Evolutionary conservation across 352 stramenopile genomes (phyloP), one percentile per base, ranked within the genome.

Genomic region (Phytophthora palmivora): DNA sequence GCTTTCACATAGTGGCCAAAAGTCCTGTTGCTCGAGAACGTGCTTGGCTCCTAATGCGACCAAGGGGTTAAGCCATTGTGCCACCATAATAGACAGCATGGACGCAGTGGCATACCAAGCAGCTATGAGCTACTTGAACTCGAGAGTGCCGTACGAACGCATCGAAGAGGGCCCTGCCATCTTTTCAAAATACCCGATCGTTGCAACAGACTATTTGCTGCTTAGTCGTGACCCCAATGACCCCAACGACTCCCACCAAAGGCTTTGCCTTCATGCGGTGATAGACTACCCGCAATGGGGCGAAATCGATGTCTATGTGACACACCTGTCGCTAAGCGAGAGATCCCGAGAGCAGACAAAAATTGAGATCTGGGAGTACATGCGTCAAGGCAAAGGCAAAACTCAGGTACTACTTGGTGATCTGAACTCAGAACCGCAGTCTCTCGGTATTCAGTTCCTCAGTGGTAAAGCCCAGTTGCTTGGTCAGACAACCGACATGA

Each of bases 401-500:
- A 92, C 75, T 14, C 85, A 96, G 48, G 77, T 97, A 42, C 64
- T 97, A 22, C 70, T 94, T 0, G 89, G 89, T 3, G 89, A 97
- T 50, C 61, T 97, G 22, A 97, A 97, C 56, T 89, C 86, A 14
- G 89, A 97, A 70, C 89, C 89, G 7, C 82, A 94, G 26, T 93
- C 86, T 21, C 70, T 79, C 10, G 84, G 84, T 3, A 90, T 97
- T 34, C 72, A 73, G 3, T 97, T 96, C 56, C 45, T 96, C 33
- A 83, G 88, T 37, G 88, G 88, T 2, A 74, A 87, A 28, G 67
- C 63, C 0, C 51, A 76, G 44, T 69, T 93, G 5, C 43, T 86
- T 18, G 79, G 78, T 2, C 55, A 81, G 32, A 76, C 24, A 12
- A 91, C 87, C 2, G 79, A 96, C 63, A 78, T 96, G 48, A 79